phyloP scores from a whole-genome alignment of 2,329 filamentous ascomycete species.

The Epichloe festucae region DNA sequence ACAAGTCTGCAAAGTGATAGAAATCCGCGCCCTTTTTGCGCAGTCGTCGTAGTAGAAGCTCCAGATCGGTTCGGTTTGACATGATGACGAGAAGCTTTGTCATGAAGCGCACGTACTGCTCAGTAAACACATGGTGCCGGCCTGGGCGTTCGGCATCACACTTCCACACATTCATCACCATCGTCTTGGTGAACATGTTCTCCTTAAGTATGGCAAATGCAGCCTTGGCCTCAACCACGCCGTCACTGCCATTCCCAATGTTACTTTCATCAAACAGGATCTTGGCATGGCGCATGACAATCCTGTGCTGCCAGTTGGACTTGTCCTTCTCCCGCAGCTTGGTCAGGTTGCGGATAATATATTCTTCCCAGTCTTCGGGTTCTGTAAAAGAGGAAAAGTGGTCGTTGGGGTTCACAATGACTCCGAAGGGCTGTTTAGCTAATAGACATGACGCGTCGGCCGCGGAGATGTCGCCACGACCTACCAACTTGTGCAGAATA shows the following conservation, averaged over 20 bases:
- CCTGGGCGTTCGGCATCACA: slow-evolving; percentile 75
- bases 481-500: slow-evolving; percentile 68
- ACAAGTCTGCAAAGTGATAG: slow-evolving; percentile 48
- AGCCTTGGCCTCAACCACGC: slow-evolving; percentile 56
- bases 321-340: slow-evolving; percentile 62
- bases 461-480: slow-evolving; percentile 32
- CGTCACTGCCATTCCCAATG: slow-evolving; percentile 27
- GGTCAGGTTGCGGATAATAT: slow-evolving; percentile 37
- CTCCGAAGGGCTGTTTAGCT: slow-evolving; percentile 41
- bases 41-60: slow-evolving; percentile 65
- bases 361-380: slow-evolving; percentile 47
- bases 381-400: slow-evolving; percentile 22
- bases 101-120: slow-evolving; percentile 75
- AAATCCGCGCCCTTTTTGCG: slow-evolving; percentile 75
- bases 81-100: slow-evolving; percentile 60
- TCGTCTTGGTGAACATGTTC: slow-evolving; percentile 79
- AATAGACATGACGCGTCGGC: slow-evolving; percentile 39
- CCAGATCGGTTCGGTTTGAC: slow-evolving; percentile 62
- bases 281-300: slow-evolving; percentile 60
- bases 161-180: slow-evolving; percentile 91
- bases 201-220: slow-evolving; percentile 64
- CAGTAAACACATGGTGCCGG: slow-evolving; percentile 83
- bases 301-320: slow-evolving; percentile 89
- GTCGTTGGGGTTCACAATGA: slow-evolving; percentile 20
- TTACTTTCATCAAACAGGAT: slow-evolving; percentile 38